Base-by-base conservation (phyloP, 148 eudicot genomes). In the Rheum nobile region DNA sequence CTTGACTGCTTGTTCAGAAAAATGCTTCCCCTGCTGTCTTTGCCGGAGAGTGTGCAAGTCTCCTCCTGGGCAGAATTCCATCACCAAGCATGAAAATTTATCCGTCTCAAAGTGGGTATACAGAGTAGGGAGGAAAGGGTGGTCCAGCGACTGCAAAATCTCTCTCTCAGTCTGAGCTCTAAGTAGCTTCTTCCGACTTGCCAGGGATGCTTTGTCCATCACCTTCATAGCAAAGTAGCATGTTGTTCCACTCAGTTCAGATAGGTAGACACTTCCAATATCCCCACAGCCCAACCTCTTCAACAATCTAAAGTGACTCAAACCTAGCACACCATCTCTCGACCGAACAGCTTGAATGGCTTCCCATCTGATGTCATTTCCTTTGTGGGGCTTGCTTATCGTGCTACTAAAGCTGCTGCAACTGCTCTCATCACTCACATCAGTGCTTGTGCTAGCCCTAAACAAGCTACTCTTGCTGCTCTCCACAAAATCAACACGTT, bases 61-160 rank as follows among this genome's bases (percentile, higher is more conserved):
- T 67, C 90, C 91, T 67, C 92, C 91, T 0, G 90, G 90, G 78
- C 96, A 90, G 78, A 87, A 90, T 67, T 90, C 96, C 92, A 88
- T 90, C 21, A 86, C 92, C 83, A 90, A 81, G 76, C 91, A 87
- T 14, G 91, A 90, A 72, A 90, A 90, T 71, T 88, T 90, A 39
- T 90, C 90, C 0, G 96, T 90, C 84, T 85, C 90, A 74, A 89
- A 87, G 61, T 89, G 88, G 54, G 83, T 77, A 74, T 86, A 89
- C 28, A 90, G 76, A 0, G 87, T 84, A 31, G 96, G 91, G 75
- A 90, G 88, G 76, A 88, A 90, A 6, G 90, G 91, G 72, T 84
- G 91, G 61, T 88, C 91, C 73, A 88, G 63, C 16, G 87, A 86
- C 79, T 83, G 88, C 46, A 87, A 71, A 63, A 89, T 87, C 76